Percentiles rank a stretch among this genome's conserved stretches.
Conservation (phyloP, 1,284 basidiomycete species). For the Ganoderma multipileum region DNA sequence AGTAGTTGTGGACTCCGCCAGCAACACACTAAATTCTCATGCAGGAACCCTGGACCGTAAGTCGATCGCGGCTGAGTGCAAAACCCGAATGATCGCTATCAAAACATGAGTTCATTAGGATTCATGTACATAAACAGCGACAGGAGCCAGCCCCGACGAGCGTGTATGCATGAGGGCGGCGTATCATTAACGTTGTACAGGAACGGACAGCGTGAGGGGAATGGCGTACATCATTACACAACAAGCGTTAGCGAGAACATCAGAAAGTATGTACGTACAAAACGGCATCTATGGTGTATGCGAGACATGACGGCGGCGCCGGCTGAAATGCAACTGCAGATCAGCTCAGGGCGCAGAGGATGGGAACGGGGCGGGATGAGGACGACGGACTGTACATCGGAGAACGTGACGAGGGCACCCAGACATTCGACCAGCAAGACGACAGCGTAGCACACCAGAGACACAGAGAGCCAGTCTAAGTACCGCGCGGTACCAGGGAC, state of each 20-base stretch:
- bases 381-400: neutral
- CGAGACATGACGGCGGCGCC: neutral
- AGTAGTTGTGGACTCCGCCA: neutral
- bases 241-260: neutral
- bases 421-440: conserved; percentile 5
- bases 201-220: neutral
- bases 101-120: conserved; percentile 5
- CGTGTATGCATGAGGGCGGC: neutral
- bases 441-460: conserved; percentile 5
- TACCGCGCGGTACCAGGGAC: neutral
- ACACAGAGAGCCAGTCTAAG: neutral
- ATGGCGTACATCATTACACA: conserved; percentile 6
- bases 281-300: conserved; percentile 1
- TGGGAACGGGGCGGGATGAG: neutral
- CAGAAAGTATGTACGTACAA: conserved; percentile 1
- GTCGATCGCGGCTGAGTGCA: neutral
- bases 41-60: neutral
- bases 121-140: conserved; percentile 1
- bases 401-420: conserved; percentile 1
- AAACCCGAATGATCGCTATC: neutral
- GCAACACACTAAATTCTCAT: neutral
- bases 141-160: neutral
- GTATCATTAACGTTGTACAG: conserved; percentile 3
- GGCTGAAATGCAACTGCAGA: neutral
- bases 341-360: neutral